Evolutionary conservation across 2,329 filamentous ascomycete genomes (phyloP).

Genomic region (Hypoxylon sp.): DNA sequence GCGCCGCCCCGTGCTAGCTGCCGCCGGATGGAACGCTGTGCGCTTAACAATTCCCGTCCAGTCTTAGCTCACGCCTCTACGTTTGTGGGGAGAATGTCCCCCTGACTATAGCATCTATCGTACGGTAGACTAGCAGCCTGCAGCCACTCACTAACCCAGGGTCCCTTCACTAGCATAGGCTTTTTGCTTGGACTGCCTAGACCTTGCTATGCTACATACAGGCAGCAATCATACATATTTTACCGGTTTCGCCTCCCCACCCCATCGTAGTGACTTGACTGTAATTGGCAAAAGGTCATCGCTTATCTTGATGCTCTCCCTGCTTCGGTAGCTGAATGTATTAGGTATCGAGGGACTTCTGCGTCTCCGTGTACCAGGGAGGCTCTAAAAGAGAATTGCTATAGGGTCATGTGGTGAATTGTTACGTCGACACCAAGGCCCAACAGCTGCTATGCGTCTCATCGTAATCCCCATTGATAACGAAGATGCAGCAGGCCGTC

Average conservation of each 20-base stretch:
- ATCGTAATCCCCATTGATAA: conserved; percentile 22
- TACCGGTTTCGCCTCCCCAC: conserved; percentile 6
- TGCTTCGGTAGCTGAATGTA: conserved; percentile 1
- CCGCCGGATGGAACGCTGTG: conserved; percentile 46
- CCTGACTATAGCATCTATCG: conserved; percentile 25
- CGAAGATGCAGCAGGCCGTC: conserved; percentile 21
- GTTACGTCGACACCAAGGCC: conserved; percentile 14
- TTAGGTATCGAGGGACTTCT: conserved; percentile 24
- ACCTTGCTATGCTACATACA: not conserved
- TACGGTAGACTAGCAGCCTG: conserved; percentile 4
- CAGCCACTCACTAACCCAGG: conserved; percentile 13
- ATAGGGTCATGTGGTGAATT: conserved; percentile 17
- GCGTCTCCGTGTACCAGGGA: not conserved
- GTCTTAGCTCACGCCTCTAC: conserved; percentile 40
- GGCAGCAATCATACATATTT: conserved; percentile 5
- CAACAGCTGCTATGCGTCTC: conserved; percentile 13
- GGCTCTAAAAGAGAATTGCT: not conserved
- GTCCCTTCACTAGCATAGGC: conserved; percentile 9
- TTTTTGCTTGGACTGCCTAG: not conserved
- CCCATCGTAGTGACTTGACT: not conserved
- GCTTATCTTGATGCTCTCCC: conserved; percentile 20
- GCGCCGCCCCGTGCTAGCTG: conserved; percentile 49
- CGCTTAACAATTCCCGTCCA: conserved; percentile 50
- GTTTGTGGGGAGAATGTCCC: conserved; percentile 31
- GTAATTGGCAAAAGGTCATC: conserved; percentile 29